Conservation (phyloP, 2,329 filamentous ascomycete species). For the Cytospora piceicola region DNA sequence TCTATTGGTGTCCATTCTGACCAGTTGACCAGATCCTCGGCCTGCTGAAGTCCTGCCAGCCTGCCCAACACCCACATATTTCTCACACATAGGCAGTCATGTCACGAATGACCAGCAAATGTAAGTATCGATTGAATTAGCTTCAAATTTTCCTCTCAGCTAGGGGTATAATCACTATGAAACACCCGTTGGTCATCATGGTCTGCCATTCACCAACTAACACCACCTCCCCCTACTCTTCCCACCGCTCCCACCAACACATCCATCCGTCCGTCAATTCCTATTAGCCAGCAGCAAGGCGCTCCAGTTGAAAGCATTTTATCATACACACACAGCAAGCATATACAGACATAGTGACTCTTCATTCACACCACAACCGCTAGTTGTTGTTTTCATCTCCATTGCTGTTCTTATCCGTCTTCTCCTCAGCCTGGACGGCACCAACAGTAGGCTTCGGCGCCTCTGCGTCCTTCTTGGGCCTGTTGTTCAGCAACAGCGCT, state of each 20-base stretch:
- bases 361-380: conserved; percentile 7
- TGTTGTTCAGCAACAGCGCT: conserved; percentile 49
- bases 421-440: background rate
- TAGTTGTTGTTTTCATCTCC: conserved; percentile 9
- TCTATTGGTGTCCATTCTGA: no score
- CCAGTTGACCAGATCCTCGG: no score
- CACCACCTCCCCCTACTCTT: background rate
- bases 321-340: conserved; percentile 13
- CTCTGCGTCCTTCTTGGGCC: conserved; percentile 24
- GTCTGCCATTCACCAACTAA: background rate
- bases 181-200: conserved; percentile 13
- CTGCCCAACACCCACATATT: no score
- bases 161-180: conserved; percentile 26
- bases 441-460: conserved; percentile 6
- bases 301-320: conserved; percentile 2
- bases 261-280: background rate
- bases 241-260: background rate
- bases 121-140: background rate
- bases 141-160: conserved; percentile 19
- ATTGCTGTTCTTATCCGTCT: conserved; percentile 8
- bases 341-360: conserved; percentile 14
- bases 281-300: conserved; percentile 6
- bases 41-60: no score
- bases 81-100: no score
- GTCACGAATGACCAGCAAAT: background rate